phyloP scores from a whole-genome alignment of 1,284 basidiomycete genomes.

The Filobasidium uniguttulatum region DNA sequence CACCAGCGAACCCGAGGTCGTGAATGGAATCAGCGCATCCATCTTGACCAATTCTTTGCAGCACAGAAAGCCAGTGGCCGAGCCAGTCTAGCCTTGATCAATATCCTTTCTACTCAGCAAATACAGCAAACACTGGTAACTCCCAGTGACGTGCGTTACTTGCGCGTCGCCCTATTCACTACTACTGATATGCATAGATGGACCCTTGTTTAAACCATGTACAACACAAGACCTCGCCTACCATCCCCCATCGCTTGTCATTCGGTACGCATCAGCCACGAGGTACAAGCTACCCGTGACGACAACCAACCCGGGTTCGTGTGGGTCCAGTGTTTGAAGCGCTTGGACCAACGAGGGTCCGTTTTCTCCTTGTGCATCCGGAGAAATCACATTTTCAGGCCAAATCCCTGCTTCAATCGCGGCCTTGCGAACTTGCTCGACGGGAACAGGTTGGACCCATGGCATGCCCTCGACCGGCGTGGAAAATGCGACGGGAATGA shows the following conservation, averaged over 20 bases:
- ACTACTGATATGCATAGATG: too few species aligned
- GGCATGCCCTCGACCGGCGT: constrained; percentile 76
- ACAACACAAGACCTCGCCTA: too few species aligned
- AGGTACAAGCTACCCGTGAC: constrained; percentile 83
- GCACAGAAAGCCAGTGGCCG: too few species aligned
- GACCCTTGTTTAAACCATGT: too few species aligned
- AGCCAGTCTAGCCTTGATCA: too few species aligned
- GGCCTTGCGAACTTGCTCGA: constrained; percentile 41
- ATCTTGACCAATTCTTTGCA: too few species aligned
- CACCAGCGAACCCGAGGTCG: constrained; percentile 87
- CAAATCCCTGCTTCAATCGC: constrained; percentile 33
- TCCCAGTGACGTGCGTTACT: too few species aligned
- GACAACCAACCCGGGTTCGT: constrained; percentile 44
- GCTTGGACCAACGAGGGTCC: constrained; percentile 16
- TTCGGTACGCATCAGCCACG: constrained; percentile 72
- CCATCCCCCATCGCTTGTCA: constrained; percentile 23
- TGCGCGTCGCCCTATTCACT: too few species aligned
- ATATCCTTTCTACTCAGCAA: too few species aligned
- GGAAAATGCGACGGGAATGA: constrained; percentile 50
- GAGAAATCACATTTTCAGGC: constrained; percentile 12
- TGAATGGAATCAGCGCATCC: constrained; percentile 92
- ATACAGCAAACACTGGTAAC: too few species aligned
- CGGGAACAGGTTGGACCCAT: constrained; percentile 59
- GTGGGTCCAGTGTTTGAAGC: constrained; percentile 20
- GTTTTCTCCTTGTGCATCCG: not conserved